Evolutionary conservation across 495 filamentous ascomycete species (phyloP).

Genomic region (Penicillium silybi): DNA sequence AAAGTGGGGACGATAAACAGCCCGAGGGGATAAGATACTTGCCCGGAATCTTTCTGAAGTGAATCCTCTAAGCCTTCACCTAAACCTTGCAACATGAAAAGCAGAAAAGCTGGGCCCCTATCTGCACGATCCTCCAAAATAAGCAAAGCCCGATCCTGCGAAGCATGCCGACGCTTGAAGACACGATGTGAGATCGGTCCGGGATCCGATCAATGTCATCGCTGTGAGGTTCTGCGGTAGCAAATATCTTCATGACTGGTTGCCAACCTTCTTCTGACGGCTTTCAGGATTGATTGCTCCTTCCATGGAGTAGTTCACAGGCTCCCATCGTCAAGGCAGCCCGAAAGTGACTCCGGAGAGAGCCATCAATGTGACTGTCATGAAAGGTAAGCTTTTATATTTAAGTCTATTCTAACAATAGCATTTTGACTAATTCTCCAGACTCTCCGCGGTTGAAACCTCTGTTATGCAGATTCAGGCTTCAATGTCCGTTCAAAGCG

Average conservation of each 20-base stretch:
- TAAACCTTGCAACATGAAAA: neutral
- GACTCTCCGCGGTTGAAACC: conserved; percentile 5
- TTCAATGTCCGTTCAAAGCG: neutral
- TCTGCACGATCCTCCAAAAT: neutral
- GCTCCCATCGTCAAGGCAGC: neutral
- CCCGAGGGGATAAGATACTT: neutral
- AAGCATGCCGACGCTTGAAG: conserved; percentile 17
- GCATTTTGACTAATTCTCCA: neutral
- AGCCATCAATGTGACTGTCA: conserved; percentile 4
- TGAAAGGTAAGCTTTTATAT: neutral
- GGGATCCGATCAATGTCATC: conserved; percentile 7
- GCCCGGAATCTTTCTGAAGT: neutral
- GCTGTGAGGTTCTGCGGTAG: conserved; percentile 11
- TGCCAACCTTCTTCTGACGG: neutral
- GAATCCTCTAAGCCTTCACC: neutral
- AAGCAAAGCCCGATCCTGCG: conserved; percentile 16
- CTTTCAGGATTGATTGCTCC: conserved; percentile 7
- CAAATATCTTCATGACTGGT: neutral
- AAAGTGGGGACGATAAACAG: neutral
- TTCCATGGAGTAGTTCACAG: neutral
- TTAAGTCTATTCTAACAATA: too few relatives aligned
- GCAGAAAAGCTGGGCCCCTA: neutral
- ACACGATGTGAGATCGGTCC: conserved; percentile 11
- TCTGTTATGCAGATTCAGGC: conserved; percentile 6
- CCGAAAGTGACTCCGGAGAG: neutral